phyloP scores from a whole-genome alignment of 257 asterid genomes.

The Rehmannia glutinosa region DNA sequence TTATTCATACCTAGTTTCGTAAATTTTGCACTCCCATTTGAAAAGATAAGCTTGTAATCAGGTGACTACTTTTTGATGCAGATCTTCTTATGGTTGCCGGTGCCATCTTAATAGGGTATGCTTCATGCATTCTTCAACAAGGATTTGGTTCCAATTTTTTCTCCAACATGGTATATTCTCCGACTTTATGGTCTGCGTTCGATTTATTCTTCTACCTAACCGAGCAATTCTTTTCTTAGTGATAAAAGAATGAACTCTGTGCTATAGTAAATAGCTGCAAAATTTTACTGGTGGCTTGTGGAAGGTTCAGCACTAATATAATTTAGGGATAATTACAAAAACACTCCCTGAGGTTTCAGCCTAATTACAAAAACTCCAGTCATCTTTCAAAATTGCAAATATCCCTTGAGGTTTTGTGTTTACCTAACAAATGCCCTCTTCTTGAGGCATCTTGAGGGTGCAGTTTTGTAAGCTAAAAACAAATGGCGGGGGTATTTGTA shows the following conservation, averaged over 20 bases:
- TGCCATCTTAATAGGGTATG: slow-evolving; percentile 73
- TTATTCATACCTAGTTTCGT: neutral
- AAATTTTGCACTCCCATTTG: neutral
- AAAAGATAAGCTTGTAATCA: neutral
- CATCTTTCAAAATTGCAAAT: too few species aligned
- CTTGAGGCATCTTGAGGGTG: too few species aligned
- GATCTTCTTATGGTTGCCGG: slow-evolving; percentile 89
- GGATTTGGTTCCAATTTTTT: slow-evolving; percentile 78
- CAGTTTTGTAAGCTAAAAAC: too few species aligned
- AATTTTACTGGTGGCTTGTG: neutral
- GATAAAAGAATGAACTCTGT: neutral
- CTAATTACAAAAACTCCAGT: too few species aligned
- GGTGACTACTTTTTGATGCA: slow-evolving; percentile 33
- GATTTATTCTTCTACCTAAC: neutral
- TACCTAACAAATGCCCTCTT: too few species aligned
- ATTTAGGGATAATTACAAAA: neutral
- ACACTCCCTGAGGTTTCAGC: too few species aligned
- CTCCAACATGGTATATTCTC: slow-evolving; percentile 47
- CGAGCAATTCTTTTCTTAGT: neutral
- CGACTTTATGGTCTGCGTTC: neutral
- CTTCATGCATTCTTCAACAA: slow-evolving; percentile 71
- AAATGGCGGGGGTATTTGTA: too few species aligned
- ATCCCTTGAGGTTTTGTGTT: too few species aligned
- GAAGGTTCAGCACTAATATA: neutral
- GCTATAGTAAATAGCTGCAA: neutral